Percentiles rank a stretch among this genome's conserved stretches.
phyloP scores from a whole-genome alignment of 2,329 filamentous ascomycete species.

The Ophiostoma angusticollis region DNA sequence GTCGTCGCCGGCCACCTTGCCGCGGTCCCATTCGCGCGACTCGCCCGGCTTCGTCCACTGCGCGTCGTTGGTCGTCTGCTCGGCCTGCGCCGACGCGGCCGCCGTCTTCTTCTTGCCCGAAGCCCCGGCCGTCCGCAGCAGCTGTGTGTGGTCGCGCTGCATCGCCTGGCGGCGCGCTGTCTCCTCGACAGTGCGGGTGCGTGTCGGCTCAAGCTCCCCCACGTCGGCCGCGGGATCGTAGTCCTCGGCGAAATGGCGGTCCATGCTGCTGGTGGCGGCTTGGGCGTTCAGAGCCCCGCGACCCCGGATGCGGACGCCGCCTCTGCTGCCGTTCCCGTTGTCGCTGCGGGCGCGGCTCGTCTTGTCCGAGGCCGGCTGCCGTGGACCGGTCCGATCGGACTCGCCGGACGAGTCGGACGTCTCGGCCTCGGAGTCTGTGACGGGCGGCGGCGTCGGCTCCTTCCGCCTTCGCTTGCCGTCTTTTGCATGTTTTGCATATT shows the following conservation, averaged over 20 bases:
- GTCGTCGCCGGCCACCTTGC: constrained; percentile 26
- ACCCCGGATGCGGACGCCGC: constrained; percentile 5
- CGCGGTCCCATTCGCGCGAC: constrained; percentile 46
- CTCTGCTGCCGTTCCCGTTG: background rate
- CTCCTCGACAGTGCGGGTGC: constrained; percentile 3
- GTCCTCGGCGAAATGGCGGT: constrained; percentile 10
- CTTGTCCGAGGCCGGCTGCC: constrained; percentile 1
- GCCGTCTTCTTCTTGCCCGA: constrained; percentile 58
- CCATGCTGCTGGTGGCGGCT: constrained; percentile 7
- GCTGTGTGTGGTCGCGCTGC: constrained; percentile 56
- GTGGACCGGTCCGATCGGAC: constrained; percentile 7
- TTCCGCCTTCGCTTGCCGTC: too few species aligned
- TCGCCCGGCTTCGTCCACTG: constrained; percentile 61
- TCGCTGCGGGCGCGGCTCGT: too few species aligned
- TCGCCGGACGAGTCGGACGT: background rate
- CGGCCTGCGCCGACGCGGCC: constrained; percentile 54
- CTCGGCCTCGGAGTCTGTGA: too few species aligned
- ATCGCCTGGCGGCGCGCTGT: constrained; percentile 9
- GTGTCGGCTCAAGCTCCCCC: background rate
- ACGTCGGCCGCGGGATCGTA: constrained; percentile 11
- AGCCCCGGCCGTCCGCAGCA: constrained; percentile 66
- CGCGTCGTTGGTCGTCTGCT: constrained; percentile 51
- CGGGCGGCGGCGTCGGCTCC: too few species aligned
- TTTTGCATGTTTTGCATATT: background rate
- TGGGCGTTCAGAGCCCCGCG: background rate